phyloP scores from a whole-genome alignment of 192 early-diverging fungal genomes.

The Dispira parvispora region DNA sequence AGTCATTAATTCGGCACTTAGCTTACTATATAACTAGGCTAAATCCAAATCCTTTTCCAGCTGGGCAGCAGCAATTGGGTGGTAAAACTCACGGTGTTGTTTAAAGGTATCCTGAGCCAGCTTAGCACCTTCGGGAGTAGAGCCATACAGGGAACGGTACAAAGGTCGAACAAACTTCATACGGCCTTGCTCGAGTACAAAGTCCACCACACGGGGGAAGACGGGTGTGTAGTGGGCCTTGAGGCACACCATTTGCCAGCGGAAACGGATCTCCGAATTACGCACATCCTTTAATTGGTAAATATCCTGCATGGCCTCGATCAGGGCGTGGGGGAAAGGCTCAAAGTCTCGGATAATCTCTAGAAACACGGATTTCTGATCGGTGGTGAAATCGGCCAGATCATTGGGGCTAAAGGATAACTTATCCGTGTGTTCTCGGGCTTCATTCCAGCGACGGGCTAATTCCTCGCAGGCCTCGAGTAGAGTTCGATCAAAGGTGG shows the following conservation, averaged over 20 bases:
- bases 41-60: conserved; percentile 74
- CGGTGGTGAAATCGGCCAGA: conserved; percentile 50
- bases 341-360: conserved; percentile 47
- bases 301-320: conserved; percentile 49
- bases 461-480: conserved; percentile 62
- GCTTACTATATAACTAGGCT: background rate
- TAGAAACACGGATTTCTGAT: conserved; percentile 74
- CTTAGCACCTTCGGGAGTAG: conserved; percentile 45
- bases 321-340: conserved; percentile 35
- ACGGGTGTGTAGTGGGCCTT: conserved; percentile 57
- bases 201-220: conserved; percentile 53
- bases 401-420: conserved; percentile 40
- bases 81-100: conserved; percentile 66
- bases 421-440: conserved; percentile 28
- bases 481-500: conserved; percentile 75
- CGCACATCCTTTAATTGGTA: conserved; percentile 50
- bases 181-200: conserved; percentile 75
- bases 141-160: conserved; percentile 47
- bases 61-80: conserved; percentile 81
- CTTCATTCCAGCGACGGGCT: conserved; percentile 56
- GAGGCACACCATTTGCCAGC: conserved; percentile 77
- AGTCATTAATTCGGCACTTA: too few relatives aligned
- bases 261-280: conserved; percentile 77
- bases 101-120: conserved; percentile 67
- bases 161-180: conserved; percentile 89